Evolutionary conservation across 495 filamentous ascomycete species (phyloP).

Genomic region (Penicillium canescens): DNA sequence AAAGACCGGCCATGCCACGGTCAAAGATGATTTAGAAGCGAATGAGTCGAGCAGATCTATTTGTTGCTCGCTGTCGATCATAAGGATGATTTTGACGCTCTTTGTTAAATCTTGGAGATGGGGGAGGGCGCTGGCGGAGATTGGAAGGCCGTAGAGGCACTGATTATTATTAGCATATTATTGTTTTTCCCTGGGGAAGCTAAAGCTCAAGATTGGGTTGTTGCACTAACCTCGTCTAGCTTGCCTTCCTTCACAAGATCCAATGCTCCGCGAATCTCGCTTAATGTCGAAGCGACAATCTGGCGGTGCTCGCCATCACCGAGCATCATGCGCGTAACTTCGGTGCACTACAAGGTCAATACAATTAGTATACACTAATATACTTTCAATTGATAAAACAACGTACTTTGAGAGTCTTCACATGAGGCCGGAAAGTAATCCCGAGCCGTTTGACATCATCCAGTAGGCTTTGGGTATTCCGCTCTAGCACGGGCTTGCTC

Average conservation of each 20-base stretch:
- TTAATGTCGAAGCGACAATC: slow-evolving; percentile 34
- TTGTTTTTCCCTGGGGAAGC: neutral
- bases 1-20: slow-evolving; percentile 26
- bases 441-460: slow-evolving; percentile 33
- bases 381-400: too few species aligned
- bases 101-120: slow-evolving; percentile 24
- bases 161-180: slow-evolving; percentile 4
- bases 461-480: slow-evolving; percentile 26
- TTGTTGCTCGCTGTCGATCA: slow-evolving; percentile 39
- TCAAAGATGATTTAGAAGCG: neutral
- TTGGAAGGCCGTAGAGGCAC: slow-evolving; percentile 35
- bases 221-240: slow-evolving; percentile 29
- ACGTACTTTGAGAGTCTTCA: slow-evolving; percentile 39
- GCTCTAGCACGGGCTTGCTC: slow-evolving; percentile 31
- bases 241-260: slow-evolving; percentile 32
- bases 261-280: slow-evolving; percentile 31
- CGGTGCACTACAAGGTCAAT: slow-evolving; percentile 20
- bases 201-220: neutral
- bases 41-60: slow-evolving; percentile 29
- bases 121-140: slow-evolving; percentile 29
- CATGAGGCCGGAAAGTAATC: slow-evolving; percentile 34
- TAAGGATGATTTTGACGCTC: slow-evolving; percentile 27
- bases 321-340: slow-evolving; percentile 36
- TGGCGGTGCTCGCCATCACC: slow-evolving; percentile 27
- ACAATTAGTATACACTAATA: neutral